phyloP scores from a whole-genome alignment of 1,139 yeast genomes.

The Saccharomycopsis crataegensis region DNA sequence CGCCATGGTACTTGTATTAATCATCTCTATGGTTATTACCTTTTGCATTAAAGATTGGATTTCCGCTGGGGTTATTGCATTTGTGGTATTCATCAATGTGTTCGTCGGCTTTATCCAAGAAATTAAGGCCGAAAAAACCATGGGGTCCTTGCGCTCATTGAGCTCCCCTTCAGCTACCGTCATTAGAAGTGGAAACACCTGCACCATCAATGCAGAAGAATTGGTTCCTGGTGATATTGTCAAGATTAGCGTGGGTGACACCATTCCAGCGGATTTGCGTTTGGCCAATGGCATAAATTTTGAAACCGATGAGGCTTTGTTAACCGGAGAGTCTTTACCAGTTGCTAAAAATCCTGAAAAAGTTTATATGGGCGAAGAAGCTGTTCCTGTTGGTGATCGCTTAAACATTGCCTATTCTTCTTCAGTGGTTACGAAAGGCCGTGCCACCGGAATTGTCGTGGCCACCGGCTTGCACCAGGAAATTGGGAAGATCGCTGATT shows the following conservation, averaged over 20 bases:
- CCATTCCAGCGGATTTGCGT: conserved; percentile 72
- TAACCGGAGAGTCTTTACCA: conserved; percentile 78
- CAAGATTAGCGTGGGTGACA: conserved; percentile 63
- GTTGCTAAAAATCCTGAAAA: conserved; percentile 47
- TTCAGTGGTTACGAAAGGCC: conserved; percentile 66
- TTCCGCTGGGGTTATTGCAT: conserved; percentile 45
- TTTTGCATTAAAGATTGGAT: no score
- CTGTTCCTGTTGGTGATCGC: conserved; percentile 67
- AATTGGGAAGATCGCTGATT: conserved; percentile 69
- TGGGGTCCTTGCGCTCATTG: conserved; percentile 65
- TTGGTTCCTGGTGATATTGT: conserved; percentile 77
- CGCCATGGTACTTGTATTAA: no score
- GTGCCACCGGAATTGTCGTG: conserved; percentile 63
- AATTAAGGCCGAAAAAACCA: conserved; percentile 68
- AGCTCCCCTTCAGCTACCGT: conserved; percentile 71
- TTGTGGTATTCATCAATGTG: conserved; percentile 61
- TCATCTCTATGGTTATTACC: no score
- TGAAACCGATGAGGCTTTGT: conserved; percentile 74
- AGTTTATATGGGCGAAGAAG: conserved; percentile 33
- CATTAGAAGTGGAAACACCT: conserved; percentile 50
- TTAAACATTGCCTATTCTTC: conserved; percentile 68
- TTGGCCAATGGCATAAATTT: conserved; percentile 55
- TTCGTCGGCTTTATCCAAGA: conserved; percentile 68
- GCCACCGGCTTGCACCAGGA: conserved; percentile 67
- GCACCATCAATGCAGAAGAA: conserved; percentile 55